Percentiles rank a stretch among this genome's conserved stretches.
phyloP scores from a whole-genome alignment of 2,329 filamentous ascomycete genomes.

The Eutypella sp. region DNA sequence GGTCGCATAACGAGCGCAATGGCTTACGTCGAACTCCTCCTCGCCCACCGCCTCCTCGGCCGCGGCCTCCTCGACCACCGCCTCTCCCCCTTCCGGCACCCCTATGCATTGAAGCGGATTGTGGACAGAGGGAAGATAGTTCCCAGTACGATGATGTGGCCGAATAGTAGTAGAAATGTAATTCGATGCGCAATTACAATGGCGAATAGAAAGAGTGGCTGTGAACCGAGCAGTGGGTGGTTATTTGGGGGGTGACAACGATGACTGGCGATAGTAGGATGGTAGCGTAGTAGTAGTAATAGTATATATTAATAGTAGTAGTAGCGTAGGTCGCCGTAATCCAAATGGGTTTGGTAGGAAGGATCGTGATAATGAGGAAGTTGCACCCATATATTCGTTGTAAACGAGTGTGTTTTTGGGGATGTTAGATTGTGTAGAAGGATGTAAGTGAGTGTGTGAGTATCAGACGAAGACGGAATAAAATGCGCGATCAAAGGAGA shows the following conservation, averaged over 20 bases:
- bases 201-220: no score
- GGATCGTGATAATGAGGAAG: not conserved
- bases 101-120: slow-evolving; percentile 6
- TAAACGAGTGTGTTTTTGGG: no score
- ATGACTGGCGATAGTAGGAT: no score
- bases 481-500: not conserved
- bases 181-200: not conserved
- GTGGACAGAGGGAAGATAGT: not conserved
- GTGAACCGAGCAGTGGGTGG: no score
- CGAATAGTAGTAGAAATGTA: not conserved
- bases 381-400: no score
- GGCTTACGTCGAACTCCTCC: slow-evolving; percentile 28
- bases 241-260: no score
- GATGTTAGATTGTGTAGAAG: no score
- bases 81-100: slow-evolving; percentile 15
- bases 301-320: no score
- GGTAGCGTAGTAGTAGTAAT: not conserved
- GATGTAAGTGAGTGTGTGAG: no score
- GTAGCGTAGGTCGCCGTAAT: not conserved
- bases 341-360: no score
- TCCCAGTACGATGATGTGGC: not conserved
- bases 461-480: not conserved
- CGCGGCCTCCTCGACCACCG: slow-evolving; percentile 10
- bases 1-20: slow-evolving; percentile 20
- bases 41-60: slow-evolving; percentile 8